A percentile compares a stretch with the other conserved stretches of the same genome.
phyloP scores from a whole-genome alignment of 306 rosid species.

The Rosa multiflora region DNA sequence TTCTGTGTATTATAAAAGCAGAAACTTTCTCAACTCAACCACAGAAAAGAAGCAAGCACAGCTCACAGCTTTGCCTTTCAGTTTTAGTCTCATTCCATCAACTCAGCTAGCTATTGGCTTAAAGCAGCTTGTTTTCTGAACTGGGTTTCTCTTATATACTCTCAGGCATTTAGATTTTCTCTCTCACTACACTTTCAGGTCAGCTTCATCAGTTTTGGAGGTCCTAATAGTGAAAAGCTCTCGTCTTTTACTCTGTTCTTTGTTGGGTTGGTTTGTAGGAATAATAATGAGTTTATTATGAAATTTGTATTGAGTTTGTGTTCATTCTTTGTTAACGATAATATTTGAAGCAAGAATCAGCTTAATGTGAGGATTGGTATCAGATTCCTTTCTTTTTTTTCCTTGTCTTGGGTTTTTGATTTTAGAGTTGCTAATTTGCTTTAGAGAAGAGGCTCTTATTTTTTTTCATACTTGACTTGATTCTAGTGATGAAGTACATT shows the following conservation, averaged over 20 bases:
- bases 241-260: background rate
- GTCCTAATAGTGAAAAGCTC: background rate
- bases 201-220: background rate
- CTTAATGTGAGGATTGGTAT: too few relatives aligned
- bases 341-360: background rate
- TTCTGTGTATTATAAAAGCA: background rate
- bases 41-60: background rate
- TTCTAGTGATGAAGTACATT: background rate
- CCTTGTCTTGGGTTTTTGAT: background rate
- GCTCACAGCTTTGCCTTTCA: background rate
- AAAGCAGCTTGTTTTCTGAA: background rate
- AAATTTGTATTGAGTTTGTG: background rate
- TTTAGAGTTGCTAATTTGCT: background rate
- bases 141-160: background rate
- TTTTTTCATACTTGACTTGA: background rate
- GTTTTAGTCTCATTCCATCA: background rate
- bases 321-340: background rate
- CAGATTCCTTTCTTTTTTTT: background rate
- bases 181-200: background rate
- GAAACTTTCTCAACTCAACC: background rate
- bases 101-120: background rate
- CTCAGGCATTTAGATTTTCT: background rate
- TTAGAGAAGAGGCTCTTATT: background rate
- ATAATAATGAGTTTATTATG: background rate
- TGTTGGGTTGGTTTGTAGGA: background rate